Evolutionary conservation across 768 basidiomycete species (phyloP), one percentile per base, ranked within the genome.

Genomic region (Lactarius hatsudake): DNA sequence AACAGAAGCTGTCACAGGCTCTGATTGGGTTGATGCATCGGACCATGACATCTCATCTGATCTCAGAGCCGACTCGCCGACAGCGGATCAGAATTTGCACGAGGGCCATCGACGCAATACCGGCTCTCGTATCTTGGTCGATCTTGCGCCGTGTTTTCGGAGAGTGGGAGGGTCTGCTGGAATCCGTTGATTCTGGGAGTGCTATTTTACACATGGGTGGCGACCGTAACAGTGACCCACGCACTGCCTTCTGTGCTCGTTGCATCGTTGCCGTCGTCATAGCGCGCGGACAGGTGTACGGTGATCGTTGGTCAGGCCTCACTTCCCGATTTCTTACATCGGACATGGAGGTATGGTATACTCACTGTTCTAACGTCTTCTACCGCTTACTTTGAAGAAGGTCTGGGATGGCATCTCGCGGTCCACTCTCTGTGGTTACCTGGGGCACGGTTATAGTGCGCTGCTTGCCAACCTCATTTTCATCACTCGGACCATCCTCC

Each of bases 391-490:
- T 26, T 23, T 51, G 4, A 13, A 12, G 23, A 23, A 51, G 48
- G 12, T 5, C 48, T 23, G 23, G 48, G 48, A 5, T 15, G 4
- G 5, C 12, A 51, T 23, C 48, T 5, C 48, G 23, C n/a, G 18
- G 34, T 42, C 20, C 23, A 36, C 26, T 9, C 60, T 15, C 30
- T 23, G 15, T 20, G 18, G 3, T 61, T 32, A 20, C 40, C 60
- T 20, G 30, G 36, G 36, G 12, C 17, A 26, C n/a, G 48, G 3
- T 26, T 3, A 34, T 18, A 59, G 20, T 26, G 23, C 55, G 8
- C 32, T 56, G 17, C 60, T 66, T 17, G 60, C 42, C 18, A 66
- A 56, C n/a, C 42, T 61, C 60, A 61, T 43, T n/a, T 17, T 6
- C 18, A 57, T 66, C 5, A 54, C 59, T 30, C 30, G 59, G 40